Conservation (phyloP, 2,329 filamentous ascomycete species). For the Fusarium tjaetaba region DNA sequence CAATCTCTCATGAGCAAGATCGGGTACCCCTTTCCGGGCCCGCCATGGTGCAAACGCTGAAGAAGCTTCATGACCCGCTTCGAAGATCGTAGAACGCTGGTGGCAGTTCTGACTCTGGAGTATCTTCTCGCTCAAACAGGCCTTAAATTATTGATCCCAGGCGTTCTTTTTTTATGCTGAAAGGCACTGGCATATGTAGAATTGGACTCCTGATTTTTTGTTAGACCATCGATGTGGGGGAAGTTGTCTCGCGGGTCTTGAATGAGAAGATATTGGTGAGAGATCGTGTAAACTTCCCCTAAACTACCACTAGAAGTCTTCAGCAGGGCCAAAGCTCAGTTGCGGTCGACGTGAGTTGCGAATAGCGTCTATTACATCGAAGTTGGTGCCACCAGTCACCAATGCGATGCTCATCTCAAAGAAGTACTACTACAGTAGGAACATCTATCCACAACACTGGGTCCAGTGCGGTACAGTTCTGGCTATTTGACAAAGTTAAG, state of each 20-base stretch:
- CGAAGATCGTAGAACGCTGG: accelerated
- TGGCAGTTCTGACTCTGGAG: background rate
- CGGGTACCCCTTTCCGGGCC: no score
- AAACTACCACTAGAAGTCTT: background rate
- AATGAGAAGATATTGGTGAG: accelerated
- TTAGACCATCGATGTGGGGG: background rate
- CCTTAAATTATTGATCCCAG: accelerated
- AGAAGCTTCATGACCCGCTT: background rate
- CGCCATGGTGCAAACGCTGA: background rate
- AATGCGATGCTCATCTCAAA: background rate
- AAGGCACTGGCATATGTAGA: accelerated
- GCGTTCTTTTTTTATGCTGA: accelerated
- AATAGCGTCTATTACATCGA: background rate
- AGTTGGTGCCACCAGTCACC: background rate
- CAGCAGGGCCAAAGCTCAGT: background rate
- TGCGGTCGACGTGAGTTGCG: accelerated
- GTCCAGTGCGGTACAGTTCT: background rate
- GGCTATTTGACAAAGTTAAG: background rate
- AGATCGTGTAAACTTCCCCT: accelerated
- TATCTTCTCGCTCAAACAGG: background rate
- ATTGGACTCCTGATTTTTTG: accelerated
- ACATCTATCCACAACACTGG: background rate
- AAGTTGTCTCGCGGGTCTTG: background rate
- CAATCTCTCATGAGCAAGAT: background rate
- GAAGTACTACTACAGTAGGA: background rate